Conservation (phyloP, 2,329 filamentous ascomycete genomes). For the Onygena corvina region DNA sequence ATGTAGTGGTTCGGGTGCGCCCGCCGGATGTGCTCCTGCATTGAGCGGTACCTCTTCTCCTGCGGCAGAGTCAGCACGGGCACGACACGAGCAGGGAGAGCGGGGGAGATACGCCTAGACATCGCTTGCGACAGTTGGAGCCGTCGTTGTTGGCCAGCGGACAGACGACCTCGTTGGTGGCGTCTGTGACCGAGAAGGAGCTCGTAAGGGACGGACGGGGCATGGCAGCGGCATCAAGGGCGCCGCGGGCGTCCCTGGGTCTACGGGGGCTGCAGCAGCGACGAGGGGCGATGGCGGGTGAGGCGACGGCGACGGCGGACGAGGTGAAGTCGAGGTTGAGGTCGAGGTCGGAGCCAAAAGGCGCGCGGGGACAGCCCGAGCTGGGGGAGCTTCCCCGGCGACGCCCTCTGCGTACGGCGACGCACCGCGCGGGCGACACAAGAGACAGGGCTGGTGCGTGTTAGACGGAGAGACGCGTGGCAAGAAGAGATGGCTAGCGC, state of each 20-base stretch:
- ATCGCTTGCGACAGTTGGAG: constrained; percentile 93
- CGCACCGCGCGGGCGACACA: neutral
- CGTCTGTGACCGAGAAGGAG: constrained; percentile 82
- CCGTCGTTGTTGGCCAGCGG: constrained; percentile 92
- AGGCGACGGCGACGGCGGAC: neutral
- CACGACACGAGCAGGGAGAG: neutral
- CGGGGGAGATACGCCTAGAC: constrained; percentile 69
- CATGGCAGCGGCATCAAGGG: constrained; percentile 41
- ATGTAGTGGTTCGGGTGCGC: constrained; percentile 97
- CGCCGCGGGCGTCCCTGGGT: neutral
- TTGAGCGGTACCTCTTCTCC: constrained; percentile 94
- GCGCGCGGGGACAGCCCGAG: neutral
- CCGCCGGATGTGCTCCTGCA: constrained; percentile 98
- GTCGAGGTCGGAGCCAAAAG: neutral
- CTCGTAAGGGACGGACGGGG: constrained; percentile 75
- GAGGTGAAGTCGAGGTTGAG: constrained; percentile 6
- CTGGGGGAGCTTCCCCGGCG: neutral
- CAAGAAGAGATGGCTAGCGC: neutral
- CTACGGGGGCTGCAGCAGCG: neutral
- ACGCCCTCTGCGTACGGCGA: neutral
- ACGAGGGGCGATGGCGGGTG: neutral
- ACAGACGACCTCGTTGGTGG: constrained; percentile 93
- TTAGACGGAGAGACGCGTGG: neutral
- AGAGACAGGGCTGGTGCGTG: neutral
- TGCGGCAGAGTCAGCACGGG: constrained; percentile 29